Conservation (phyloP, 495 filamentous ascomycete genomes). For the Xylaria grammica region DNA sequence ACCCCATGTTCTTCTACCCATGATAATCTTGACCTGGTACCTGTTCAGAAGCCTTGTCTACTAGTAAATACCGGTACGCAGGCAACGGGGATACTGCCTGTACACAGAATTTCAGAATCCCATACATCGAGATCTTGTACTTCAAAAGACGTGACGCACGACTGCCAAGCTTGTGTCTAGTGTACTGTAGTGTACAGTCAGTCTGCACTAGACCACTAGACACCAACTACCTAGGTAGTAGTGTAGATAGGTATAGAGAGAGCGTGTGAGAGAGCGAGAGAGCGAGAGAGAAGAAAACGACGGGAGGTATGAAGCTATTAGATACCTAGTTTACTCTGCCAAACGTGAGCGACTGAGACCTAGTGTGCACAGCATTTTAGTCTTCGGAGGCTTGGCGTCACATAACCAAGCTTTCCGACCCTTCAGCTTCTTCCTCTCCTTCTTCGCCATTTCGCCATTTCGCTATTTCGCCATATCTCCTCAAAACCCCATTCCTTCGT, state of each 20-base stretch:
- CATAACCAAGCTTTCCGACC: slow-evolving; percentile 34
- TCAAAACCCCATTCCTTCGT: slow-evolving; percentile 5
- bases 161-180: background rate
- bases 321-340: background rate
- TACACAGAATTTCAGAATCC: slow-evolving; percentile 1
- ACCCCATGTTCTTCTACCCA: too few species aligned
- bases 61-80: too few species aligned
- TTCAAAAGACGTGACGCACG: slow-evolving; percentile 10
- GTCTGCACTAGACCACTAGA: too few species aligned
- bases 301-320: too few species aligned
- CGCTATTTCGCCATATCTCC: too few species aligned
- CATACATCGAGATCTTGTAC: slow-evolving; percentile 18
- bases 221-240: too few species aligned
- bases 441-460: slow-evolving; percentile 1
- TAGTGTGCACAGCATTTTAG: slow-evolving; percentile 17
- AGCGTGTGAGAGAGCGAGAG: too few species aligned
- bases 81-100: slow-evolving; percentile 19
- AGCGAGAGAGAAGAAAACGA: too few species aligned
- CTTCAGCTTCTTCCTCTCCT: slow-evolving; percentile 11
- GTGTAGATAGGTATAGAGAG: too few species aligned
- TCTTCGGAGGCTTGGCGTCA: slow-evolving; percentile 34
- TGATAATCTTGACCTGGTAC: too few species aligned
- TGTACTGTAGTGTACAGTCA: too few species aligned
- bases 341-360: background rate
- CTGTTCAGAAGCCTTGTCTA: too few species aligned